Evolutionary conservation across 495 filamentous ascomycete species (phyloP).

Genomic region (Neurospora intermedia): DNA sequence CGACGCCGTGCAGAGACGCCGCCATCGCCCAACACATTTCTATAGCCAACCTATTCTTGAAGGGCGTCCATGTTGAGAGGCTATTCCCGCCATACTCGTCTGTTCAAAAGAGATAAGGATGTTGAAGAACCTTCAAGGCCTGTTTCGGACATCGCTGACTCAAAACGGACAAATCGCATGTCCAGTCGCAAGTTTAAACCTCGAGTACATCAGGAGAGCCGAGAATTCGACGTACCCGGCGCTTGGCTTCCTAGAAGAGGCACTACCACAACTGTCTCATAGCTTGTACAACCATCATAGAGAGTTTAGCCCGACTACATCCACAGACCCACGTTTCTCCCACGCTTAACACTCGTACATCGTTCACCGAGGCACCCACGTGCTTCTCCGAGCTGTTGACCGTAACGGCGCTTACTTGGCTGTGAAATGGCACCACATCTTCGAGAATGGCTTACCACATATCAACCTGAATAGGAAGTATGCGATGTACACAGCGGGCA

Average conservation of each 20-base stretch:
- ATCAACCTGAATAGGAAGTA: not conserved
- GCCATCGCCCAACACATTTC: not conserved
- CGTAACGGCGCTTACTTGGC: not conserved
- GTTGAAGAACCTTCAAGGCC: not conserved
- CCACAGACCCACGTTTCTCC: not conserved
- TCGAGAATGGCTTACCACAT: not conserved
- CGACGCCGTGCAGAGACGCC: not conserved
- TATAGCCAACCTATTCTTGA: not conserved
- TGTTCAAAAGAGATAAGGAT: not conserved
- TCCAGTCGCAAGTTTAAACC: not conserved
- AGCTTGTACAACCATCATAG: not conserved
- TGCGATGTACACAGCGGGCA: not conserved
- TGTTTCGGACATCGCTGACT: not conserved
- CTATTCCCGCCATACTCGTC: not conserved
- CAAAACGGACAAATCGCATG: not conserved
- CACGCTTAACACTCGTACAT: not conserved
- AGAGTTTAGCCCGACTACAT: not conserved
- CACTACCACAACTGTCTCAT: not conserved
- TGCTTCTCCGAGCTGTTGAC: not conserved
- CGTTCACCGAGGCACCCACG: not conserved
- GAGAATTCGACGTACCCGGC: not conserved
- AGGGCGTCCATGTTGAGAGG: not conserved
- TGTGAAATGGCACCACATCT: not conserved
- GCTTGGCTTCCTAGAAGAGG: not conserved
- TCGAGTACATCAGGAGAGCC: not conserved